These are phyloP conservation scores for Rhizoclosmatium sp. DNA, from an alignment of 192 early-diverging fungal genomes.

Conservation along the genomic window DNA sequence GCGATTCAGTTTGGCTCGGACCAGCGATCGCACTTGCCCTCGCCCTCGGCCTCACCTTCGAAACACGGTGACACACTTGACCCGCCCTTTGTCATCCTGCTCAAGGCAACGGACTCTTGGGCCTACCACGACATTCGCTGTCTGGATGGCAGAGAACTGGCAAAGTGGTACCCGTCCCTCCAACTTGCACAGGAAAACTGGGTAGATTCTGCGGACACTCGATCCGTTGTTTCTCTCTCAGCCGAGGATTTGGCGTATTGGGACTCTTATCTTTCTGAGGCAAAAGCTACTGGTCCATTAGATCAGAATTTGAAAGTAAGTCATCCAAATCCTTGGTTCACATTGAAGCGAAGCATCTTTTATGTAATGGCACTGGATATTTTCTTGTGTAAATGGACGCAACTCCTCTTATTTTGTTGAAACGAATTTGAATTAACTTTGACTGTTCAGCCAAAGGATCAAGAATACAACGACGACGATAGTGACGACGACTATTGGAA, in stretches of 20 bases:
- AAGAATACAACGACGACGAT: background rate
- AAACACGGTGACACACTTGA: too few relatives aligned
- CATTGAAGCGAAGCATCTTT: background rate
- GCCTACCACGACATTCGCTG: constrained; percentile 1
- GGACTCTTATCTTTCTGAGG: constrained; percentile 4
- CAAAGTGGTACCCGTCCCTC: background rate
- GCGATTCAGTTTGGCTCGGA: background rate
- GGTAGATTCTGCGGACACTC: background rate
- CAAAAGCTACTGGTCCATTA: background rate
- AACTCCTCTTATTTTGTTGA: too few relatives aligned
- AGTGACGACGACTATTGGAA: constrained; percentile 16
- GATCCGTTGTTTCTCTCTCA: background rate
- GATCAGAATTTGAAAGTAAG: background rate
- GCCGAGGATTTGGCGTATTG: constrained; percentile 2
- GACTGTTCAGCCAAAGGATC: background rate
- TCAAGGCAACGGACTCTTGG: constrained; percentile 5
- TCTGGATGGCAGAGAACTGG: background rate
- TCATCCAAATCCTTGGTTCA: background rate
- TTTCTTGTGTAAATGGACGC: too few relatives aligned
- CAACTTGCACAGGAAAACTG: background rate
- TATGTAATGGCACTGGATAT: background rate
- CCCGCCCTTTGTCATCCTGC: background rate
- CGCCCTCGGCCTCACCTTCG: background rate
- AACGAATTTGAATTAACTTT: background rate
- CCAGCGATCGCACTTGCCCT: too few relatives aligned